Evolutionary conservation across 768 basidiomycete genomes (phyloP).

Genomic region (Auricularia auricula-judae): DNA sequence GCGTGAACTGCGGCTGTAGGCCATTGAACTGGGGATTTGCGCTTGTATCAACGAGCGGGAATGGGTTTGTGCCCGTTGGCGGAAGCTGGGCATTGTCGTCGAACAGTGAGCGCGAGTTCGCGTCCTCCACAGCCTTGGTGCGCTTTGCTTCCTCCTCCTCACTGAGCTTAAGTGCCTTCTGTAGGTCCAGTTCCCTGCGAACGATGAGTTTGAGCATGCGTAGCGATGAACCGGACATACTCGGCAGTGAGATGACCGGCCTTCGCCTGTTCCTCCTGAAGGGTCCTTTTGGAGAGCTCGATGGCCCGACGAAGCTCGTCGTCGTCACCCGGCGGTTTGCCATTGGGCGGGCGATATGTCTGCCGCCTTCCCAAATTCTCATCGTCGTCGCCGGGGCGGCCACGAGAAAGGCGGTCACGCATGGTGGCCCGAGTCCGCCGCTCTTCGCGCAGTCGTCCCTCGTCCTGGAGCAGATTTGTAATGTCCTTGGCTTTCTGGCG

Average conservation of each 20-base stretch:
- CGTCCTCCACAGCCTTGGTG: slow-evolving; percentile 56
- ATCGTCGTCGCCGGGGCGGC: slow-evolving; percentile 32
- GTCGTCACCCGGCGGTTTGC: slow-evolving; percentile 40
- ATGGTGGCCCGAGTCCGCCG: slow-evolving; percentile 75
- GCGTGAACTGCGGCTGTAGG: slow-evolving; percentile 68
- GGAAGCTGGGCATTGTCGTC: slow-evolving; percentile 68
- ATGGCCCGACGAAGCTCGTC: slow-evolving; percentile 81
- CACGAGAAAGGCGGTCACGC: slow-evolving; percentile 88
- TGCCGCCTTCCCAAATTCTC: slow-evolving; percentile 17
- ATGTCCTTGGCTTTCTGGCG: slow-evolving; percentile 98
- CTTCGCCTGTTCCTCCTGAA: slow-evolving; percentile 56
- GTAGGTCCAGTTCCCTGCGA: slow-evolving; percentile 59
- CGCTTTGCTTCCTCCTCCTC: slow-evolving; percentile 83
- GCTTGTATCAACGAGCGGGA: slow-evolving; percentile 49
- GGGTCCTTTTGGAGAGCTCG: slow-evolving; percentile 72
- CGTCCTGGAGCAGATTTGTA: slow-evolving; percentile 83
- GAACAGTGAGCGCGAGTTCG: slow-evolving; percentile 67
- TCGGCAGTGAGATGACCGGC: slow-evolving; percentile 36
- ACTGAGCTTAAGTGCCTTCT: slow-evolving; percentile 72
- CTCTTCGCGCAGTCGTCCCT: slow-evolving; percentile 74
- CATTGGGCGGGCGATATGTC: not conserved
- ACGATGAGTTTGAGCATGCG: not conserved
- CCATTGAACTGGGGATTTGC: slow-evolving; percentile 35
- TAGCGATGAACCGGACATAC: slow-evolving; percentile 11
- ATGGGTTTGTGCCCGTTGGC: slow-evolving; percentile 36